phyloP scores from a whole-genome alignment of 306 rosid species.

The Astragalus membranaceus region DNA sequence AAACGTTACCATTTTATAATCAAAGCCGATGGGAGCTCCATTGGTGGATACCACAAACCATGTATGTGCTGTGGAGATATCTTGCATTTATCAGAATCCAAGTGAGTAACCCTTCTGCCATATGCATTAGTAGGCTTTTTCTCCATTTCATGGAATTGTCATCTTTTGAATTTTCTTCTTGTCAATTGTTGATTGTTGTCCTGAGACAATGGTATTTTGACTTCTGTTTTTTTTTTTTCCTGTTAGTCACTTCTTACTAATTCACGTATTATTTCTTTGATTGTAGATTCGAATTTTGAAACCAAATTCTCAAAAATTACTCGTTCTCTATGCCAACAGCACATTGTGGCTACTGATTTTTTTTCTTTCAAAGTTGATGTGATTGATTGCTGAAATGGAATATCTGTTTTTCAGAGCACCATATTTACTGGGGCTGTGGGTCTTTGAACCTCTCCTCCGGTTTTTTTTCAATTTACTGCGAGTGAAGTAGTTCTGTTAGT shows the following conservation, averaged over 20 bases:
- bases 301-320: not conserved
- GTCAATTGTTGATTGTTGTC: not conserved
- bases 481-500: not conserved
- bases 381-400: slow-evolving; percentile 10
- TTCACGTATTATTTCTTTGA: slow-evolving; percentile 1
- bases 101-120: slow-evolving; percentile 45
- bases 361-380: not conserved
- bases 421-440: slow-evolving; percentile 1
- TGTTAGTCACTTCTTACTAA: not conserved
- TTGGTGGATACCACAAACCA: slow-evolving; percentile 94
- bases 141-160: not conserved
- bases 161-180: not conserved
- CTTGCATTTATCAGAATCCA: slow-evolving; percentile 88
- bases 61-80: slow-evolving; percentile 97
- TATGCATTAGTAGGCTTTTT: not conserved
- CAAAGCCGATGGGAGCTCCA: slow-evolving; percentile 84
- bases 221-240: not conserved
- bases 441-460: not conserved
- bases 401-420: not conserved
- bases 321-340: slow-evolving; percentile 8
- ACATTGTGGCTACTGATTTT: slow-evolving; percentile 1
- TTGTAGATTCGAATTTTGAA: slow-evolving; percentile 10
- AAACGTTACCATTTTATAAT: slow-evolving; percentile 93
- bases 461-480: slow-evolving; percentile 5
- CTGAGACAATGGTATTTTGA: not conserved